Conservation (phyloP, 768 basidiomycete species). For the Auriscalpium microsporum region DNA sequence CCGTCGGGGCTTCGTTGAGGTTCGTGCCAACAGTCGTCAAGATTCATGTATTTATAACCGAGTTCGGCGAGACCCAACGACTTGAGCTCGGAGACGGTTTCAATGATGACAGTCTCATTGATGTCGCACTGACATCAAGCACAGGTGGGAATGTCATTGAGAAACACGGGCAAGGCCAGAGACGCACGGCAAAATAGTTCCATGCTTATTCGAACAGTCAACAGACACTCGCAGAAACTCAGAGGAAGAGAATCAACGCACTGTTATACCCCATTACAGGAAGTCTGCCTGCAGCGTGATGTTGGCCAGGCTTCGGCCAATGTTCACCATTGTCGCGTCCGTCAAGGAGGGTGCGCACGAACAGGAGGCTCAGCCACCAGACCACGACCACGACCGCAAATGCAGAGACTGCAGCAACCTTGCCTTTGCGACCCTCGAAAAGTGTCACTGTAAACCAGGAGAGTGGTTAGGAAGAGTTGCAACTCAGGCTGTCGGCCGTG, state of each 20-base stretch:
- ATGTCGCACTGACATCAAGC: conserved; percentile 42
- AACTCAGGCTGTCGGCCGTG: no score
- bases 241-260: conserved; percentile 15
- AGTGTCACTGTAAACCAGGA: no score
- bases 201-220: conserved; percentile 36
- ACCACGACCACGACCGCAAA: no score
- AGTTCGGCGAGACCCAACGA: conserved; percentile 41
- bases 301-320: background rate
- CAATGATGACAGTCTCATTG: conserved; percentile 43
- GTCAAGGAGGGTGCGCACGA: no score
- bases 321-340: no score
- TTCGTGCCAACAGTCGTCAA: conserved; percentile 62
- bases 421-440: no score
- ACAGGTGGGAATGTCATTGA: background rate
- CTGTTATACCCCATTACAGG: conserved; percentile 56
- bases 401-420: no score
- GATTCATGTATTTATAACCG: conserved; percentile 50
- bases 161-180: no score
- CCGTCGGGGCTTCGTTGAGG: conserved; percentile 42
- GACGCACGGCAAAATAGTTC: conserved; percentile 56
- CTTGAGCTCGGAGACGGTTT: conserved; percentile 42
- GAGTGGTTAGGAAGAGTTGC: no score
- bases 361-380: no score
- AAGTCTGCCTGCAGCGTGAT: conserved; percentile 15
- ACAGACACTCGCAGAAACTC: background rate